Conservation (phyloP, 441 rosid species). For the Bocquillonia castaneifolia region DNA sequence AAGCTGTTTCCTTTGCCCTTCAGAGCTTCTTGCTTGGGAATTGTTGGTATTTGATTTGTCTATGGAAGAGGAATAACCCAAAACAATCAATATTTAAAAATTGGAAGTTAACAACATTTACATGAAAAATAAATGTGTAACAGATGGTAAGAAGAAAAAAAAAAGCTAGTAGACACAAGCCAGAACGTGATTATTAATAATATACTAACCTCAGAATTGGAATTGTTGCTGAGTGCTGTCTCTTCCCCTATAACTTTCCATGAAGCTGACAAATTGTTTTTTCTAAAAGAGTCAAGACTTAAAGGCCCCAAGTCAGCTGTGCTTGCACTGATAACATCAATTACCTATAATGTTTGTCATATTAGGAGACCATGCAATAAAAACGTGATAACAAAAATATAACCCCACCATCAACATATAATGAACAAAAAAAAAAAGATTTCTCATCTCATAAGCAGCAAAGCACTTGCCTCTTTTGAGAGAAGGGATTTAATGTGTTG, state of each 20-base stretch:
- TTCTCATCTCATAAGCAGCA: conserved; percentile 10
- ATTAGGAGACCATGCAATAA: conserved; percentile 3
- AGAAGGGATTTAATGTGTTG: conserved; percentile 59
- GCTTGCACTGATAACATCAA: conserved; percentile 59
- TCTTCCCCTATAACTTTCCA: conserved; percentile 51
- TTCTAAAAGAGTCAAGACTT: conserved; percentile 77
- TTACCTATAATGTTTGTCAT: conserved; percentile 43
- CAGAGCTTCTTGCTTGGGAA: conserved; percentile 32
- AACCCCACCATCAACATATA: background rate
- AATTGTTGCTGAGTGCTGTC: conserved; percentile 29
- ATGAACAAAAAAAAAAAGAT: conserved; percentile 4
- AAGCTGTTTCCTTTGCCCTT: conserved; percentile 35
- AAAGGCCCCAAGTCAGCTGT: conserved; percentile 82
- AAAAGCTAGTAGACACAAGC: background rate
- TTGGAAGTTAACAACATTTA: conserved; percentile 12
- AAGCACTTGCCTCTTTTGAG: conserved; percentile 68
- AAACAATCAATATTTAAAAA: conserved; percentile 19
- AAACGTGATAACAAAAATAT: background rate
- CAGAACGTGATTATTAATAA: conserved; percentile 18
- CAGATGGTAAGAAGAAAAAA: conserved; percentile 1
- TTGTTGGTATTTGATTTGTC: conserved; percentile 36
- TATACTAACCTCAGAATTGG: conserved; percentile 50
- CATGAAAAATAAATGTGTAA: conserved; percentile 7
- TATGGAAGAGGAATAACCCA: conserved; percentile 23
- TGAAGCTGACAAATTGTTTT: conserved; percentile 67